Conservation (phyloP, 345 rosid species). For the Gossypium bickii region DNA sequence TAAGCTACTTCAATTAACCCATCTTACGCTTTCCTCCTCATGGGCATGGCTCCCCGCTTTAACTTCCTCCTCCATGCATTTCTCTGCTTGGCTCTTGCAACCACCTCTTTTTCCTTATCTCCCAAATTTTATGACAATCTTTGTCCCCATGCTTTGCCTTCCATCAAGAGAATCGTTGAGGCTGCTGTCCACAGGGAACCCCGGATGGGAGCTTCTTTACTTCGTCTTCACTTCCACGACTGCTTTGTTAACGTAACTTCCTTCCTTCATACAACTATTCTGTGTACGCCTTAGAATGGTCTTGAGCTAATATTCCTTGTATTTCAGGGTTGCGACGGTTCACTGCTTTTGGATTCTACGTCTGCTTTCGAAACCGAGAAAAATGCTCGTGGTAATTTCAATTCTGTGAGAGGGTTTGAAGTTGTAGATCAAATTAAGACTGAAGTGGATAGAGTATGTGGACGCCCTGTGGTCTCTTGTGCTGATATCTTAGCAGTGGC, state of each 20-base stretch:
- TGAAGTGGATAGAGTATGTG: conserved; percentile 32
- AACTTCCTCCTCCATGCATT: not conserved
- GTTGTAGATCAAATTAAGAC: conserved; percentile 40
- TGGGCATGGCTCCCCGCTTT: not conserved
- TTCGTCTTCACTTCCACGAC: conserved; percentile 63
- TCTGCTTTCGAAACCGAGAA: conserved; percentile 33
- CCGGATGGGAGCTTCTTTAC: conserved; percentile 42
- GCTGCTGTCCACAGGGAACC: conserved; percentile 24
- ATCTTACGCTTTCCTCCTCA: too few relatives aligned
- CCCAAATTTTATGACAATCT: conserved; percentile 32
- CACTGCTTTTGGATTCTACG: conserved; percentile 36
- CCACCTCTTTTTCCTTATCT: conserved; percentile 15
- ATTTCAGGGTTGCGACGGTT: conserved; percentile 45
- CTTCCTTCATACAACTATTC: too few relatives aligned
- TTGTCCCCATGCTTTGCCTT: conserved; percentile 36
- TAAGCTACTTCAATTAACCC: not conserved
- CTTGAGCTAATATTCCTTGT: not conserved
- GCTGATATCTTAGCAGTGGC: conserved; percentile 4
- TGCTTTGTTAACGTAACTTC: conserved; percentile 49
- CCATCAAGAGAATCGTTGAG: conserved; percentile 23
- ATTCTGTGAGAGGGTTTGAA: conserved; percentile 42
- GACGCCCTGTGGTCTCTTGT: conserved; percentile 32
- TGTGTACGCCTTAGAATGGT: not conserved
- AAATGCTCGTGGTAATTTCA: conserved; percentile 25
- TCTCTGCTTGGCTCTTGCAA: not conserved